These are phyloP conservation scores for Chrysanthemum makinoi DNA, from an alignment of 129 eudicot species.

Conservation along the genomic window DNA sequence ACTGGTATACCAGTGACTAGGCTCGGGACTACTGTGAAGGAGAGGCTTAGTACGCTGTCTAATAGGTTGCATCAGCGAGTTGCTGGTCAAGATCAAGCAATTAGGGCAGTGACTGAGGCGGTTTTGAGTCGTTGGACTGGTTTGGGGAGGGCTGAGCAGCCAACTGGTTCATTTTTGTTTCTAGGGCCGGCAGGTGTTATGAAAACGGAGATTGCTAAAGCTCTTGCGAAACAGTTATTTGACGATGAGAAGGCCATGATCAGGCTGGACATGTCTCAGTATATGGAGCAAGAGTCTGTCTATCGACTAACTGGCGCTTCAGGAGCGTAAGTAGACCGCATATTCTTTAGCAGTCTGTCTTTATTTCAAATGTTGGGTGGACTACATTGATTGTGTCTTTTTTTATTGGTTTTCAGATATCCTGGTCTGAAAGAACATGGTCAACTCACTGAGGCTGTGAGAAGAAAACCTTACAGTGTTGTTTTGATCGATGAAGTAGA, in stretches of 20 bases:
- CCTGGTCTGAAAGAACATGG: slow-evolving; percentile 97
- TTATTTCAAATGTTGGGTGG: not conserved
- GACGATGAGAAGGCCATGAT: slow-evolving; percentile 82
- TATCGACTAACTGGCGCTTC: slow-evolving; percentile 92
- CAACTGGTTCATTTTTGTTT: slow-evolving; percentile 93
- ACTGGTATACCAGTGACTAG: slow-evolving; percentile 87
- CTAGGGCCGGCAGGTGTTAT: slow-evolving; percentile 98
- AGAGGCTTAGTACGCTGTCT: slow-evolving; percentile 67
- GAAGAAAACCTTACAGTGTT: slow-evolving; percentile 84
- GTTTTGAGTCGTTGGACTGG: slow-evolving; percentile 92
- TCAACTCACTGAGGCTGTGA: slow-evolving; percentile 90
- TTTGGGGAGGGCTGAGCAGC: slow-evolving; percentile 87
- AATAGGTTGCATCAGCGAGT: slow-evolving; percentile 82
- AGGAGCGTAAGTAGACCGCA: slow-evolving; percentile 53
- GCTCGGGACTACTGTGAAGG: slow-evolving; percentile 82
- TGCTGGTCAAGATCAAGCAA: slow-evolving; percentile 89
- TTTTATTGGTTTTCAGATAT: too few relatives aligned
- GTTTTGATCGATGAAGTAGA: slow-evolving; percentile 86
- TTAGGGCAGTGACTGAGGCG: slow-evolving; percentile 87
- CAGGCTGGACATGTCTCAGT: slow-evolving; percentile 91
- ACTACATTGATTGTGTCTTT: not conserved
- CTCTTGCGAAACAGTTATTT: slow-evolving; percentile 89
- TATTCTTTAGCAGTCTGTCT: not conserved
- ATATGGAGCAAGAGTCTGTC: slow-evolving; percentile 97
- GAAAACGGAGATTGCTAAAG: slow-evolving; percentile 94